Base-by-base conservation (phyloP, 2,329 filamentous ascomycete genomes). In the Ceratocystis diversiconidia region DNA sequence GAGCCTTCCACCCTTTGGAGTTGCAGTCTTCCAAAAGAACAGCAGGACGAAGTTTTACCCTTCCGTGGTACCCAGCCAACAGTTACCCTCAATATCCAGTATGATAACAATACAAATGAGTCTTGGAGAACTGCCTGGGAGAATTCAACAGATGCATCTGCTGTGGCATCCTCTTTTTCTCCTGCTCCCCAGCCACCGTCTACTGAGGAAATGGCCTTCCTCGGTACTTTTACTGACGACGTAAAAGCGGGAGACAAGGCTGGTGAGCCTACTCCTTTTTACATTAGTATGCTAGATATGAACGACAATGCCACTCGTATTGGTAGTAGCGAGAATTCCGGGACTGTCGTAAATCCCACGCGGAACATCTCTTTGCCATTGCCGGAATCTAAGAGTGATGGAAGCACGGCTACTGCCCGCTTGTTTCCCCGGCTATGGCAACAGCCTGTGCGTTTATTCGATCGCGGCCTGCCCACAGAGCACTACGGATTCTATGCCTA, bases 401-500 rank as follows among this genome's bases (percentile, higher is more conserved):
- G 90, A 57, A 87, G 86, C 1, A 87, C 89, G 0, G 84, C 85
- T 1, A 78, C 87, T 0, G 89, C 89, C 2, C 82, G 82, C 8
- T 78, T 96, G 68, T 83, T 94, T 59, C 89, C 91, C 0, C 78
- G 82, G 6, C 83, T 88, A 0, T 76, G 79, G 0, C 83, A 87
- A 67, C 94, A 97, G 71, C 92, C 90, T 0, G 79, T 97, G 12
- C 84, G 89, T 1, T 82, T 97, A 0, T 97, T 86, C 74, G 90
- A 97, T 73, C 88, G 91, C 22, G 91, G 88, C 19, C 79, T 88
- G 32, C 77, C 82, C 1, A 87, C 86, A 0, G 92, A 97, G 74
- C 90, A 96, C 75, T 96, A 95, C 74, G 90, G 90, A 1, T 96
- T 96, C 76, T 96, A 96, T 76, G 89, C 83, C 0, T 95, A 96